Percentiles rank a stretch among this genome's conserved stretches.
Evolutionary conservation across 441 rosid genomes (phyloP).

Genomic region (Gossypium schwendimanii): DNA sequence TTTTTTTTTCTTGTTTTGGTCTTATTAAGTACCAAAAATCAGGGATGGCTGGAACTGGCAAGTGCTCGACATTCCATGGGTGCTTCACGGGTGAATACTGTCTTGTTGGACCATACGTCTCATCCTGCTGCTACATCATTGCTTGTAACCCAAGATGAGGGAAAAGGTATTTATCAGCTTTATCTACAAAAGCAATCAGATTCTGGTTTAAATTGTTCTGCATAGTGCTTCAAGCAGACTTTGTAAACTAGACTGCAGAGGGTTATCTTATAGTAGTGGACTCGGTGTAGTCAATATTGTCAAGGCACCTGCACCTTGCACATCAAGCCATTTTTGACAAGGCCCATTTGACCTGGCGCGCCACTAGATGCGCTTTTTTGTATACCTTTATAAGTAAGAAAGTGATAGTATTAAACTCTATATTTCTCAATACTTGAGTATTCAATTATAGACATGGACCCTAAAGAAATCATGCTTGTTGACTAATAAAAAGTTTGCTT

Average conservation of each 20-base stretch:
- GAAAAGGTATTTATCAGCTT: slow-evolving; percentile 19
- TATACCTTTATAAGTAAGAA: too few relatives aligned
- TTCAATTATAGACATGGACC: too few relatives aligned
- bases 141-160: slow-evolving; percentile 35
- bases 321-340: too few relatives aligned
- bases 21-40: neutral
- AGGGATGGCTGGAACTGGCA: slow-evolving; percentile 95
- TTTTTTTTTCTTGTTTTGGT: neutral
- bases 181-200: neutral
- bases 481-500: too few relatives aligned
- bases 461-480: too few relatives aligned
- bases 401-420: too few relatives aligned
- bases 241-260: neutral
- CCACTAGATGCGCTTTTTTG: too few relatives aligned
- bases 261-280: neutral
- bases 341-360: too few relatives aligned
- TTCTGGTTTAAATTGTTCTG: neutral
- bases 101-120: slow-evolving; percentile 61
- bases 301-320: too few relatives aligned
- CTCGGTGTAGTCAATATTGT: neutral
- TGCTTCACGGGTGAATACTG: slow-evolving; percentile 57
- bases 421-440: too few relatives aligned
- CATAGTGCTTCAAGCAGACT: neutral
- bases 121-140: slow-evolving; percentile 73
- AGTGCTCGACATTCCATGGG: slow-evolving; percentile 95